Evolutionary conservation across 306 rosid genomes (phyloP), one percentile per base, ranked within the genome.

Genomic region (Malus orientalis): DNA sequence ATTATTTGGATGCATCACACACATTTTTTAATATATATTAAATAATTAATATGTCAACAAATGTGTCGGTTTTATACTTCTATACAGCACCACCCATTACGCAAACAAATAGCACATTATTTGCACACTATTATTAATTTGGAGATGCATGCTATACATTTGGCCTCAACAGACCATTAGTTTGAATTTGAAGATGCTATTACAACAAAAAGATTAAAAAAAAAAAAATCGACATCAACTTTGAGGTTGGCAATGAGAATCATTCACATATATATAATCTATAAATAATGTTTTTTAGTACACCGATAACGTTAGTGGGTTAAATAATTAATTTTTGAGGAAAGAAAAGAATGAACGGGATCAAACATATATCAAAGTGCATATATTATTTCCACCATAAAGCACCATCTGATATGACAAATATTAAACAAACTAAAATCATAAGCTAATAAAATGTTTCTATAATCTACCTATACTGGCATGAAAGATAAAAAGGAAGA

Each of bases 351-450:
- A 51, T 51, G 3, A 1, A 1, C 5, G 1, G 3, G 8, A 15
- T 51, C 1, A 0, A 15, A 51, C 6, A 0, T 1, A 1, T 2
- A 16, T 1, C 3, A 51, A 0, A 51, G 20, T 16, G 0, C 8
- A 15, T 51, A 51, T 4, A 3, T 1, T 51, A 1, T 15, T 51
- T 38, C 9, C 2, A 0, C 1, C 0, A 2, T 51, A 51, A 51
- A 15, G 3, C 3, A 3, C 8, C 20, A 51, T 5, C 18, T 51
- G 55, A 2, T 15, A 5, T 49, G 16, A 51, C 18, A 51, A 51
- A 51, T 51, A 51, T 51, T 51, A 51, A 16, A 51, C 55, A 51
- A 51, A 51, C 55, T 51, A 51, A 14, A 49, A 51, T 51, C 55
- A 51, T 16, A 51, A 51, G 18, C 18, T 51, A 51, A 5, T 16